phyloP scores from a whole-genome alignment of 2,329 filamentous ascomycete species.

The Phaeoacremonium minimum region DNA sequence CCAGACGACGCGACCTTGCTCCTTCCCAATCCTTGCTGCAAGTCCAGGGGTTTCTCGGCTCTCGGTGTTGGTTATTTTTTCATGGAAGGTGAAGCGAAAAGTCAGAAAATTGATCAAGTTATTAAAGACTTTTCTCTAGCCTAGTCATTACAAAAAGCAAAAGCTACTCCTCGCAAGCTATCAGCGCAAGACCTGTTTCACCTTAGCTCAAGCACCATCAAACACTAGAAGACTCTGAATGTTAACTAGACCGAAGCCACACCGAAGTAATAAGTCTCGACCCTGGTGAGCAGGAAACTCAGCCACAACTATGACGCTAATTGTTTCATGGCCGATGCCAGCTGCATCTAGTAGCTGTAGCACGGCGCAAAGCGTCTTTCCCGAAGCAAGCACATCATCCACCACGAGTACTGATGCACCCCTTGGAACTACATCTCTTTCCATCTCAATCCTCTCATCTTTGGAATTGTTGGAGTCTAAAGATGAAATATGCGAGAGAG shows the following conservation, averaged over 20 bases:
- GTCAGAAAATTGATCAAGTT: too few species aligned
- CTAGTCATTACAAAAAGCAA: too few species aligned
- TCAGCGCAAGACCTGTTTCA: too few species aligned
- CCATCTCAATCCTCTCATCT: conserved; percentile 44
- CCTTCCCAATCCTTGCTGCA: too few species aligned
- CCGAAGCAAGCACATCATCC: conserved; percentile 56
- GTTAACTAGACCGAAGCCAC: conserved; percentile 43
- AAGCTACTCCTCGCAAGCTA: too few species aligned
- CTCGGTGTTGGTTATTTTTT: too few species aligned
- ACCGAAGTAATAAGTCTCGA: conserved; percentile 35
- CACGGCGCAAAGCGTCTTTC: conserved; percentile 48
- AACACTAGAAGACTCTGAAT: conserved; percentile 52
- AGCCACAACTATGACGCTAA: conserved; percentile 48
- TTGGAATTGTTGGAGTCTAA: conserved; percentile 13
- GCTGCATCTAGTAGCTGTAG: conserved; percentile 40
- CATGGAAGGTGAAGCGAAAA: too few species aligned
- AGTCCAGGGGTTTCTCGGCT: too few species aligned
- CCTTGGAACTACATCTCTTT: conserved; percentile 29
- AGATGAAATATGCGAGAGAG: conserved; percentile 49
- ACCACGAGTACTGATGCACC: conserved; percentile 47
- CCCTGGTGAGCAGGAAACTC: conserved; percentile 55
- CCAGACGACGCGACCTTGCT: too few species aligned
- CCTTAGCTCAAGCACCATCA: conserved; percentile 32
- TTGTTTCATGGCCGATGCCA: conserved; percentile 31
- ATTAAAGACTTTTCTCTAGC: too few species aligned